Percentiles rank a stretch among this genome's conserved stretches.
phyloP scores from a whole-genome alignment of 208 protist genomes.

The Acanthamoeba lugdunensis region DNA sequence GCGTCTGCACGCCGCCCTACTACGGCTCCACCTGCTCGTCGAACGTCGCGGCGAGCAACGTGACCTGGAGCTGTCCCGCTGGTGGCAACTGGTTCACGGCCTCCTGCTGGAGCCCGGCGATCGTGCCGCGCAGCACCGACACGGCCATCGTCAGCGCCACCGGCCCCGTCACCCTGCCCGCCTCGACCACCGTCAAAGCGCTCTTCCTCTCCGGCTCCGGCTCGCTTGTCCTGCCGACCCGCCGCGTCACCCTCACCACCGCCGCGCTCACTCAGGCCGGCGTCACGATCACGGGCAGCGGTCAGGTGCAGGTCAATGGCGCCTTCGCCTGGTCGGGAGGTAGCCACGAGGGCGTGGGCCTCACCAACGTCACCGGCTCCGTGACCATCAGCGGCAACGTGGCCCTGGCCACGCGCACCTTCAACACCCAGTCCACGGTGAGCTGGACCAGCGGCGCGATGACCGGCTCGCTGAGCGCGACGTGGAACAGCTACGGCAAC shows the following conservation, averaged over 20 bases:
- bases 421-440: neutral
- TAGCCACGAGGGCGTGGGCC: conserved; percentile 22
- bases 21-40: neutral
- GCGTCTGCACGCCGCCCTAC: conserved; percentile 48
- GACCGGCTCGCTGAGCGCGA: neutral
- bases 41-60: neutral
- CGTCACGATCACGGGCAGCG: conserved; percentile 7
- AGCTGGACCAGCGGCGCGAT: conserved; percentile 4
- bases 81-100: conserved; percentile 22
- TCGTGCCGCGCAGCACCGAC: conserved; percentile 17
- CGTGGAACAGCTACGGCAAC: conserved; percentile 67
- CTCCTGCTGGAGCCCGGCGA: conserved; percentile 14
- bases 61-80: neutral
- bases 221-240: neutral
- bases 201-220: neutral
- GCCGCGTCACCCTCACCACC: neutral
- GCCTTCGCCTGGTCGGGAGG: conserved; percentile 10
- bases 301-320: conserved; percentile 44
- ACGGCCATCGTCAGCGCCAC: neutral
- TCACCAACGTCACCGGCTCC: neutral
- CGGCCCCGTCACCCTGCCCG: neutral
- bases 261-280: conserved; percentile 14
- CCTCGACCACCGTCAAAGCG: neutral
- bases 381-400: conserved; percentile 9
- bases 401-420: neutral